Evolutionary conservation across 139 green algal genomes (phyloP).

Genomic region (Micromonas pusilla): DNA sequence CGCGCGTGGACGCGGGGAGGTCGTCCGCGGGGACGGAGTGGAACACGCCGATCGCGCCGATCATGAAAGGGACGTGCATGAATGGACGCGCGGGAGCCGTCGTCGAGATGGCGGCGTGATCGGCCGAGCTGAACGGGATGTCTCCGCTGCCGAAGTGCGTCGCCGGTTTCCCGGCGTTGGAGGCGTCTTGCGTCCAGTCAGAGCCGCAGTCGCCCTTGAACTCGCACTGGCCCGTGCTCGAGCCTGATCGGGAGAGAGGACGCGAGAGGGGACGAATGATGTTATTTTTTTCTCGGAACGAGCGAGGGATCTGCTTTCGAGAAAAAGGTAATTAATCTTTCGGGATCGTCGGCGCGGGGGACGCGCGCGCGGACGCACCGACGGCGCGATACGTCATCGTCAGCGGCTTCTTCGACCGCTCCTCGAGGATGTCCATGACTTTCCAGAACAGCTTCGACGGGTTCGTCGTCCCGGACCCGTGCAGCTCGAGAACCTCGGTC

Average conservation of each 20-base stretch:
- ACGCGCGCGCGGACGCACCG: neutral
- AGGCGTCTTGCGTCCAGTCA: too few species aligned
- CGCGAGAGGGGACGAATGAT: too few species aligned
- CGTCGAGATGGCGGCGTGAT: constrained; percentile 18
- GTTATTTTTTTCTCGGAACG: too few species aligned
- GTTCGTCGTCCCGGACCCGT: constrained; percentile 43
- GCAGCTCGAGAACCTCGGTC: constrained; percentile 12
- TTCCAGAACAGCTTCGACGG: constrained; percentile 38
- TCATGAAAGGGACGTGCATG: constrained; percentile 35
- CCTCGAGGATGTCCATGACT: constrained; percentile 33
- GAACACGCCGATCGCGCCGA: constrained; percentile 39
- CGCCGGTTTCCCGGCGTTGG: constrained; percentile 15
- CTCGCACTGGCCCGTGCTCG: constrained; percentile 27
- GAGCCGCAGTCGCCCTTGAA: constrained; percentile 28
- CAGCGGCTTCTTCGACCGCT: constrained; percentile 17
- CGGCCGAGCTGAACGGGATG: constrained; percentile 25
- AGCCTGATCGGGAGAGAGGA: too few species aligned
- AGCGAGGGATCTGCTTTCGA: neutral
- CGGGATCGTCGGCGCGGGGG: neutral
- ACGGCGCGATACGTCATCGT: constrained; percentile 36
- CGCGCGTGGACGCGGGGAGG: neutral
- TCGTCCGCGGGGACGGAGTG: constrained; percentile 30
- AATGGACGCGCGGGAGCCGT: neutral
- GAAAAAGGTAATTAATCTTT: neutral
- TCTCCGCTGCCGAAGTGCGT: constrained; percentile 37